Conservation (phyloP, 2,329 filamentous ascomycete genomes). For the Penicillium brevicompactum region DNA sequence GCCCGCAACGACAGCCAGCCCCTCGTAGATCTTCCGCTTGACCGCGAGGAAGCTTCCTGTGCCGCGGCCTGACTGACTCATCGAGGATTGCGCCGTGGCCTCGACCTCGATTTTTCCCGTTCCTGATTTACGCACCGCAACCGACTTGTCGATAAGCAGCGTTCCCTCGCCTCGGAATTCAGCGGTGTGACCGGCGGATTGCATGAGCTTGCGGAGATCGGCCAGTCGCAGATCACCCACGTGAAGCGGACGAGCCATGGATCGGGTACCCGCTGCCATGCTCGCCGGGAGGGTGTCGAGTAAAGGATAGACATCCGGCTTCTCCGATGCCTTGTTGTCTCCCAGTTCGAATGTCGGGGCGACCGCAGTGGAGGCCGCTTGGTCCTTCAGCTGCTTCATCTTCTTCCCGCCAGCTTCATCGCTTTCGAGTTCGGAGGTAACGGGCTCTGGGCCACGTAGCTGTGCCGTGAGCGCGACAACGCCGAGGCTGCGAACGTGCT, state of each 20-base stretch:
- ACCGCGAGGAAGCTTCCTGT: conserved; percentile 81
- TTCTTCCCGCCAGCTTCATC: conserved; percentile 52
- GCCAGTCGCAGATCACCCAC: conserved; percentile 90
- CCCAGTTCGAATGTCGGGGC: conserved; percentile 20
- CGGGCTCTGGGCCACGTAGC: conserved; percentile 54
- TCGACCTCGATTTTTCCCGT: conserved; percentile 89
- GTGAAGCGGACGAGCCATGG: conserved; percentile 83
- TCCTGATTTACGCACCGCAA: conserved; percentile 84
- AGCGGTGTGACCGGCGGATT: conserved; percentile 77
- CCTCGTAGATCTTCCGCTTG: conserved; percentile 88
- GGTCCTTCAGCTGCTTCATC: conserved; percentile 53
- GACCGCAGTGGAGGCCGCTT: conserved; percentile 37
- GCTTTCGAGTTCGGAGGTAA: conserved; percentile 30
- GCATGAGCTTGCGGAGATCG: conserved; percentile 82
- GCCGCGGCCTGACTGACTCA: conserved; percentile 48
- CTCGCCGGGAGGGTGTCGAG: conserved; percentile 62
- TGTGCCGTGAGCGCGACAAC: conserved; percentile 90
- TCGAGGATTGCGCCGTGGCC: conserved; percentile 63
- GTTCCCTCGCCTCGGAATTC: conserved; percentile 94
- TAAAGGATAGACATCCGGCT: conserved; percentile 48
- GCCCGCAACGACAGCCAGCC: conserved; percentile 84
- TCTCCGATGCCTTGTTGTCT: conserved; percentile 22
- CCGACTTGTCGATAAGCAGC: conserved; percentile 81
- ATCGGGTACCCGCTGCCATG: conserved; percentile 71
- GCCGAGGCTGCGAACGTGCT: conserved; percentile 84